Percentiles rank a stretch among this genome's conserved stretches.
These are phyloP conservation scores for Collybia sp. DNA, from an alignment of 768 basidiomycete species.

Conservation along the genomic window DNA sequence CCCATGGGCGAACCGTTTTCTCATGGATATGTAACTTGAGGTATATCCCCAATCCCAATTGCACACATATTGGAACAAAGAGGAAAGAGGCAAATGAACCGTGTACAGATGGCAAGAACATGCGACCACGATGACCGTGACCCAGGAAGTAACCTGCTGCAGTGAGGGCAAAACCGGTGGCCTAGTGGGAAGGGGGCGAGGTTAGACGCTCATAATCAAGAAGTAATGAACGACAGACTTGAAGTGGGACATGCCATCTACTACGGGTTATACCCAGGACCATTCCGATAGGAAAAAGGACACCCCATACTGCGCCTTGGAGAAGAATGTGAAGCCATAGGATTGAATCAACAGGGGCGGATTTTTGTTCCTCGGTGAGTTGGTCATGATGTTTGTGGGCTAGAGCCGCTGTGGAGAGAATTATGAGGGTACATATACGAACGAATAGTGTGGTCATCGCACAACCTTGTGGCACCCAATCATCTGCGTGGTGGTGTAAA, in stretches of 20 bases:
- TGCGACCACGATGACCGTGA: conserved; percentile 79
- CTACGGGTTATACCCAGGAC: conserved; percentile 72
- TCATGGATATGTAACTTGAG: conserved; percentile 91
- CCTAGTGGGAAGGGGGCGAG: conserved; percentile 35
- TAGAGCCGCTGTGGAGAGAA: conserved; percentile 17
- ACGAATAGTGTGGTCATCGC: neutral
- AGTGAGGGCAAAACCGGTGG: conserved; percentile 64
- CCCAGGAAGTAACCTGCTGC: conserved; percentile 76
- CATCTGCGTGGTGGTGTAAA: too few species aligned
- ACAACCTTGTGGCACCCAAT: too few species aligned
- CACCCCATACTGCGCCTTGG: conserved; percentile 78
- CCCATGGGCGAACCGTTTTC: conserved; percentile 63
- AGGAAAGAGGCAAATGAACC: conserved; percentile 64
- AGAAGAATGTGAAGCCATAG: conserved; percentile 82
- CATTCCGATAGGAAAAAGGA: conserved; percentile 85
- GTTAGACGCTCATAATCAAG: too few species aligned
- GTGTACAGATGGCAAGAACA: conserved; percentile 73
- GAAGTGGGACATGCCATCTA: conserved; percentile 88
- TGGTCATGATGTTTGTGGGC: conserved; percentile 65
- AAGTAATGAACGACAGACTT: conserved; percentile 38
- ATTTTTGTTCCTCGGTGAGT: conserved; percentile 56
- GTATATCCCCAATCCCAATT: conserved; percentile 77
- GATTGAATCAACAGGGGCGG: conserved; percentile 68
- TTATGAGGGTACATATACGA: conserved; percentile 9
- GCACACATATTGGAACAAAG: conserved; percentile 57